These are phyloP conservation scores for Linaria vulgaris DNA, from an alignment of 257 asterid genomes.

Conservation along the genomic window DNA sequence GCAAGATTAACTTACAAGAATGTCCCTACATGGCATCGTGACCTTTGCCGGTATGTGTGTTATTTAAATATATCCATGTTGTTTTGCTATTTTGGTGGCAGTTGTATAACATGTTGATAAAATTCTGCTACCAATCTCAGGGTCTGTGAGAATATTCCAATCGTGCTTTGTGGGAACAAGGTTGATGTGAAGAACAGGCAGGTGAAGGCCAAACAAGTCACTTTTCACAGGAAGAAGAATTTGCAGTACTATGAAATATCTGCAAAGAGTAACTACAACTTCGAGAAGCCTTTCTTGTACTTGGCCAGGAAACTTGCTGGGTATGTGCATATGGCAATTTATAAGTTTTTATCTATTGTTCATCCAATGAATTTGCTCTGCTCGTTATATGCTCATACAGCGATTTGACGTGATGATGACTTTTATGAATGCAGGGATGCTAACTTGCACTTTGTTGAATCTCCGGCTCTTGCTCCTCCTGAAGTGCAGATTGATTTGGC, in stretches of 20 bases:
- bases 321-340: slow-evolving; percentile 28
- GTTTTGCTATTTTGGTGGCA: neutral
- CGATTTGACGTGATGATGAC: neutral
- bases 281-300: slow-evolving; percentile 83
- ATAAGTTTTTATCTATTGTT: neutral
- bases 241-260: slow-evolving; percentile 86
- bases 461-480: slow-evolving; percentile 91
- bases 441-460: slow-evolving; percentile 80
- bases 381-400: neutral
- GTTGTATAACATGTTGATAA: neutral
- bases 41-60: slow-evolving; percentile 68
- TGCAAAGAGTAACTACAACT: slow-evolving; percentile 86
- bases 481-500: slow-evolving; percentile 82
- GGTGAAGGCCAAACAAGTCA: slow-evolving; percentile 88
- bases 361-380: neutral
- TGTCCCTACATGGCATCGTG: slow-evolving; percentile 96
- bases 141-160: slow-evolving; percentile 87
- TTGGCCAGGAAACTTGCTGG: slow-evolving; percentile 94
- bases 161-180: slow-evolving; percentile 87
- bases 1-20: slow-evolving; percentile 92
- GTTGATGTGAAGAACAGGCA: slow-evolving; percentile 93
- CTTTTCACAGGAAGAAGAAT: slow-evolving; percentile 91
- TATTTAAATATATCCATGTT: neutral
- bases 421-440: slow-evolving; percentile 43
- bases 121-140: slow-evolving; percentile 32